Conservation (phyloP, 257 asterid species). For the Solanum tarijense region DNA sequence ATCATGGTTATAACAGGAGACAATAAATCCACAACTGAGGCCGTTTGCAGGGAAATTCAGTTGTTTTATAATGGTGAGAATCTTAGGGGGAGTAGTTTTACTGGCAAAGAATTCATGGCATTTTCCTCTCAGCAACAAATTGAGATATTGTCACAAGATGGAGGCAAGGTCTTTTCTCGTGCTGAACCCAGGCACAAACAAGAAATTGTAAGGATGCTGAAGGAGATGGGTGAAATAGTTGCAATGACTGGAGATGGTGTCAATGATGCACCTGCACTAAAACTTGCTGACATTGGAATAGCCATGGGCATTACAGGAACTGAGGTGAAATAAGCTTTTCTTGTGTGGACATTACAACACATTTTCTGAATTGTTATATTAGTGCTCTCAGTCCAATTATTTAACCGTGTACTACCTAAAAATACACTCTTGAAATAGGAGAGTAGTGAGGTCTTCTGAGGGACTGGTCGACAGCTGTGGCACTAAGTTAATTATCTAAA, state of each 20-base stretch:
- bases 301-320: conserved; percentile 95
- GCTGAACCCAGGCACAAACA: conserved; percentile 94
- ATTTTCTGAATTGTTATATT: not conserved
- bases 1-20: conserved; percentile 96
- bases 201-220: conserved; percentile 77
- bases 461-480: not conserved
- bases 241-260: conserved; percentile 99
- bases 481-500: not conserved
- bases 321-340: conserved; percentile 37
- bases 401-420: not conserved
- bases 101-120: conserved; percentile 75
- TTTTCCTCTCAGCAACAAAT: conserved; percentile 52
- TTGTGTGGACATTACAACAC: not conserved
- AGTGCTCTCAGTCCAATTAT: not conserved
- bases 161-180: conserved; percentile 80
- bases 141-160: conserved; percentile 48
- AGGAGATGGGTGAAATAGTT: conserved; percentile 77
- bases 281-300: conserved; percentile 88
- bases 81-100: conserved; percentile 51
- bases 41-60: conserved; percentile 65
- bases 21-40: conserved; percentile 92
- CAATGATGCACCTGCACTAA: conserved; percentile 92
- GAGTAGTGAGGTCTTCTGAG: not conserved
- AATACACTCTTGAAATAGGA: not conserved
- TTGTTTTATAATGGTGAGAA: conserved; percentile 50